These are phyloP conservation scores for Aeschynomene evenia DNA, from an alignment of 306 rosid genomes.

Conservation along the genomic window DNA sequence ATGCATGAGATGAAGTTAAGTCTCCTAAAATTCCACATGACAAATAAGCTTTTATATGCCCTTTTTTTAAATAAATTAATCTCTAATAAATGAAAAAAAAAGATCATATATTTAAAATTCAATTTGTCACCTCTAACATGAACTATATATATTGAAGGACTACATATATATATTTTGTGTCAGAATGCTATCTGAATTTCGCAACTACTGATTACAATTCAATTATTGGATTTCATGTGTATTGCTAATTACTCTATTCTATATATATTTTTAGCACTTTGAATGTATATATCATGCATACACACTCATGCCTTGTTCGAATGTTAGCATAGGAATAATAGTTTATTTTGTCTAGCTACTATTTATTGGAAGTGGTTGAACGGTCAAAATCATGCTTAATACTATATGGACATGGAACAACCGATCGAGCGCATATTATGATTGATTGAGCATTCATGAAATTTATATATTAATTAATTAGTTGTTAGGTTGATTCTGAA, in stretches of 20 bases:
- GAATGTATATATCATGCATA: conserved; percentile 16
- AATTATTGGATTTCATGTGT: conserved; percentile 24
- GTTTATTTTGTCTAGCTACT: conserved; percentile 26
- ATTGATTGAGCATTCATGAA: not conserved
- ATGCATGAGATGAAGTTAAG: not conserved
- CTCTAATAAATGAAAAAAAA: no score
- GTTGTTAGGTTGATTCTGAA: not conserved
- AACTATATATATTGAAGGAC: not conserved
- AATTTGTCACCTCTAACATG: not conserved
- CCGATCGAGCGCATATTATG: not conserved
- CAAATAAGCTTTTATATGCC: not conserved
- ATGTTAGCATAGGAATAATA: conserved; percentile 33
- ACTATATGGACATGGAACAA: not conserved
- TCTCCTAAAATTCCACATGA: conserved; percentile 19
- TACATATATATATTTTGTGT: conserved; percentile 15
- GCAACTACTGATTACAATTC: conserved; percentile 13
- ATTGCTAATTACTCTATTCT: not conserved
- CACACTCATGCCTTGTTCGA: conserved; percentile 6
- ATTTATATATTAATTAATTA: not conserved
- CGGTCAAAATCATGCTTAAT: conserved; percentile 31
- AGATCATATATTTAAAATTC: no score
- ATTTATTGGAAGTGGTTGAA: conserved; percentile 37
- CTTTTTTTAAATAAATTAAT: no score
- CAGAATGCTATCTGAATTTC: not conserved
- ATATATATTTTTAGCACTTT: not conserved